phyloP scores from a whole-genome alignment of 108 stramenopile genomes.

The Stephanodiscus triporus region DNA sequence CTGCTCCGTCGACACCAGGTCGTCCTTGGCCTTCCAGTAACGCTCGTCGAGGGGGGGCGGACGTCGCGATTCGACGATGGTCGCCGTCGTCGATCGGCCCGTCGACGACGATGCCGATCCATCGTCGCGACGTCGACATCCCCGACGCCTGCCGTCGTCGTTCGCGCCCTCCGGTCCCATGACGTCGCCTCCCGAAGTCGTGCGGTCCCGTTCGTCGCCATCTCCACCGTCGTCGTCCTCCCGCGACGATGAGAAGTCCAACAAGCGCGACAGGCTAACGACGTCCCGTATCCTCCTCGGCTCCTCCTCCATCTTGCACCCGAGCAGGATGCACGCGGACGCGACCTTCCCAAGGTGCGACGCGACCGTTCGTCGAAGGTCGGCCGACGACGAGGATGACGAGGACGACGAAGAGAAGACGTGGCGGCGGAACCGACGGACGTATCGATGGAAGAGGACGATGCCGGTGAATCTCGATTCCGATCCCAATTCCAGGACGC shows the following conservation, averaged over 20 bases:
- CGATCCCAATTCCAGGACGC: constrained; percentile 56
- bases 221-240: neutral
- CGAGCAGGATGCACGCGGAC: constrained; percentile 71
- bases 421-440: constrained; percentile 16
- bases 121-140: too few species aligned
- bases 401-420: neutral
- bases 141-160: neutral
- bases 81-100: neutral
- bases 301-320: constrained; percentile 80
- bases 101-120: too few species aligned
- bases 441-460: constrained; percentile 72
- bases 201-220: neutral
- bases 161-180: neutral
- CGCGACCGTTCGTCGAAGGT: constrained; percentile 30
- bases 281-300: constrained; percentile 79
- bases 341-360: constrained; percentile 52
- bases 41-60: constrained; percentile 61
- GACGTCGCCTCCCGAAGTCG: neutral
- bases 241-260: constrained; percentile 42
- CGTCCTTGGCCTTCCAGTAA: constrained; percentile 77
- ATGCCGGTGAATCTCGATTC: constrained; percentile 70
- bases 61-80: constrained; percentile 12
- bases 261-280: constrained; percentile 65
- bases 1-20: constrained; percentile 72
- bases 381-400: neutral